phyloP scores from a whole-genome alignment of 2,329 filamentous ascomycete genomes.

The Elsinoe necatrix region DNA sequence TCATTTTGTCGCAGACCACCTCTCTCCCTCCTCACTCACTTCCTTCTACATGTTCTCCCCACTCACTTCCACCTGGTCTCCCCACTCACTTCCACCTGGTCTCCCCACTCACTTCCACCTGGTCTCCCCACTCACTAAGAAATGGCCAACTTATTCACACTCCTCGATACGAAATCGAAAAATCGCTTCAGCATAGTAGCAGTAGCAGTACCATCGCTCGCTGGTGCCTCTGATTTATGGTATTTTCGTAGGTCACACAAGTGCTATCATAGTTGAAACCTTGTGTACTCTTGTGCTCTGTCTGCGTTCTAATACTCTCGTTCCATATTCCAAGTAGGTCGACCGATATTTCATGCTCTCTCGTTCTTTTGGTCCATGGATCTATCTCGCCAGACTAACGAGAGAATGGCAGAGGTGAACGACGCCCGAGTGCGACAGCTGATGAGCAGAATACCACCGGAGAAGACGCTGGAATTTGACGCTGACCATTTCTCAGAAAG shows the following conservation, averaged over 20 bases:
- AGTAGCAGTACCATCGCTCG: too few relatives aligned
- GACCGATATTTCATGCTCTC: neutral
- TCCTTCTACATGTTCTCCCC: neutral
- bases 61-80: neutral
- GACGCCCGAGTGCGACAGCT: neutral
- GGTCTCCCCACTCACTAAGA: neutral
- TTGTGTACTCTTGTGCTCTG: neutral
- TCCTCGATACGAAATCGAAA: too few relatives aligned
- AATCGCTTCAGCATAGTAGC: too few relatives aligned
- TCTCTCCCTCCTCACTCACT: neutral
- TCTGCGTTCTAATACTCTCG: neutral
- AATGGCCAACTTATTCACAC: neutral
- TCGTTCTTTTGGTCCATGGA: neutral
- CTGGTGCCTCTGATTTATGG: too few relatives aligned
- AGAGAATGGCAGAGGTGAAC: neutral
- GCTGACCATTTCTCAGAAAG: neutral
- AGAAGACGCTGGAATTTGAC: neutral
- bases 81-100: neutral
- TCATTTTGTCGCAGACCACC: neutral
- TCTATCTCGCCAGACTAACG: neutral
- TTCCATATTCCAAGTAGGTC: neutral
- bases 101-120: neutral
- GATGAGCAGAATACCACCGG: neutral
- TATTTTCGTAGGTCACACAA: too few relatives aligned
- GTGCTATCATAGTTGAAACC: neutral